Evolutionary conservation across 2,329 filamentous ascomycete genomes (phyloP), one percentile per base, ranked within the genome.

Genomic region (Trichoderma hamatum): DNA sequence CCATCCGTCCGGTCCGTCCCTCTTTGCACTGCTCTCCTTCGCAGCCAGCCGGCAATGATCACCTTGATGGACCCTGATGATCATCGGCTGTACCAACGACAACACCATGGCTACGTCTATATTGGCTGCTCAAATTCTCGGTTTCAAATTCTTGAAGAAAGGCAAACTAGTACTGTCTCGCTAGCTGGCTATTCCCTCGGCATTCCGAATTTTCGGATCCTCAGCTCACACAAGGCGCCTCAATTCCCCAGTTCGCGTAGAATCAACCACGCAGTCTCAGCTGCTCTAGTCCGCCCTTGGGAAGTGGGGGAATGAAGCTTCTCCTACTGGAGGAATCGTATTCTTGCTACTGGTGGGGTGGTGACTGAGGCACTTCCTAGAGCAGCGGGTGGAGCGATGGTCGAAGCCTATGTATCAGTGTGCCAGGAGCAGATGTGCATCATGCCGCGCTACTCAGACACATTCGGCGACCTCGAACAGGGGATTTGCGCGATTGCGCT

Each of bases 381-480:
- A 58, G 28, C 36, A 58, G 36, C 36, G 39, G 21, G 39, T 28
- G 39, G 28, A 51, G 43, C 39, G 21, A 34, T 28, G 36, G 51
- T 43, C 30, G 54, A 67, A 9, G 39, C 28, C 51, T 30, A 34
- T 56, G 63, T 49, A 19, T 59, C 54, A 49, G 43, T 21, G 46
- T 19, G 3, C 36, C 28, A 34, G 19, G 24, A 26, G 32, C 5
- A 34, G 59, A 32, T 34, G 5, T 36, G 16, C 6, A 66, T 58
- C 36, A 46, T 30, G 52, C 36, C 5, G 26, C 28, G 52, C 62
- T 54, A 66, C 14, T 26, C 28, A 30, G 28, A 49, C 52, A 49
- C 16, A 30, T 67, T 67, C 64, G 54, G 52, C 64, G 54, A 67
- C 64, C 64, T 67, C 64, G 64, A 39, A n/a, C n/a, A 58, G 34